These are phyloP conservation scores for Carex littledalei DNA, from an alignment of 176 grass and related monocot species.

Conservation along the genomic window DNA sequence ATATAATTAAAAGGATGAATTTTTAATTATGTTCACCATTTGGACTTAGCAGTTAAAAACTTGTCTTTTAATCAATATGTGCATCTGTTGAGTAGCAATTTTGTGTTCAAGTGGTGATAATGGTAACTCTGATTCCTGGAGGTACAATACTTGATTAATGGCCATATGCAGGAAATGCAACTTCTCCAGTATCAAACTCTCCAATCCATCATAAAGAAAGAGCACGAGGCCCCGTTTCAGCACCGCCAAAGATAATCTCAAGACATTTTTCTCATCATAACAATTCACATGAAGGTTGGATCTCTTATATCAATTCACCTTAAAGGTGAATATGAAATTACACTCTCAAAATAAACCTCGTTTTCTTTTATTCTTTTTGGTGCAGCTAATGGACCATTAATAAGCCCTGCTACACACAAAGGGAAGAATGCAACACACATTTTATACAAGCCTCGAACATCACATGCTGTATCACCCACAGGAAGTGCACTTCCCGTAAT, in stretches of 20 bases:
- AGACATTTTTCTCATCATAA: constrained; percentile 10
- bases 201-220: constrained; percentile 17
- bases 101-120: background rate
- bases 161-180: background rate
- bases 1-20: no score
- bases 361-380: constrained; percentile 14
- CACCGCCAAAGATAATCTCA: constrained; percentile 20
- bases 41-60: background rate
- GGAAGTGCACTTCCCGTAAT: constrained; percentile 19
- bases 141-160: constrained; percentile 1
- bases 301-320: background rate
- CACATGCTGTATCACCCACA: constrained; percentile 20
- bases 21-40: background rate
- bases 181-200: constrained; percentile 22
- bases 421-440: constrained; percentile 33
- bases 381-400: constrained; percentile 49
- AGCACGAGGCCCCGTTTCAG: background rate
- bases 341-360: background rate
- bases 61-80: background rate
- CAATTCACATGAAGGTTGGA: constrained; percentile 20
- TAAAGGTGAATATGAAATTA: background rate
- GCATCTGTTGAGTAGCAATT: constrained; percentile 10
- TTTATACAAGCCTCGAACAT: constrained; percentile 35
- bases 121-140: background rate
- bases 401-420: constrained; percentile 53